Evolutionary conservation across 306 rosid species (phyloP).

Genomic region (Lotus japonicus): DNA sequence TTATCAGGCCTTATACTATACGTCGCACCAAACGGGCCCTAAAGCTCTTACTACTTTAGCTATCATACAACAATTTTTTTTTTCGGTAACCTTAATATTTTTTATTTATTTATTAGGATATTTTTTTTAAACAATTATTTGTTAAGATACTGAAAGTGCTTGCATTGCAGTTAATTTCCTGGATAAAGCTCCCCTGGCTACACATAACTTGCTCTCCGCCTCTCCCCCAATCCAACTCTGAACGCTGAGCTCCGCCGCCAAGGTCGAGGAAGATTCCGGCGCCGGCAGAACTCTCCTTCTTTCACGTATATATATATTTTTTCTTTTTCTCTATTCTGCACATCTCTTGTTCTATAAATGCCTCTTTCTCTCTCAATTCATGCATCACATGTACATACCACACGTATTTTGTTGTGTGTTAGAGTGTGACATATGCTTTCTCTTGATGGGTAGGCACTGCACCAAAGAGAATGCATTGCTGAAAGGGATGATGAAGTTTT

Average conservation of each 20-base stretch:
- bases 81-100: too few relatives aligned
- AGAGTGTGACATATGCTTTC: slow-evolving; percentile 4
- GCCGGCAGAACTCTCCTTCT: background rate
- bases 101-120: too few relatives aligned
- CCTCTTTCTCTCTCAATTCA: background rate
- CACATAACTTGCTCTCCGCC: too few relatives aligned
- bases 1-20: too few relatives aligned
- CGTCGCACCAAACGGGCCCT: too few relatives aligned
- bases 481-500: slow-evolving; percentile 57
- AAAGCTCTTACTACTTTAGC: too few relatives aligned
- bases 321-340: background rate
- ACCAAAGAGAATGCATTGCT: slow-evolving; percentile 34
- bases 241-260: slow-evolving; percentile 5
- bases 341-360: slow-evolving; percentile 23
- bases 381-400: too few relatives aligned
- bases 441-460: slow-evolving; percentile 33
- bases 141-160: too few relatives aligned
- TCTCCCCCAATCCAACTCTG: background rate
- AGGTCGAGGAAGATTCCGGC: slow-evolving; percentile 1
- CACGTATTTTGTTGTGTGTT: background rate
- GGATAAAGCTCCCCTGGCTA: background rate
- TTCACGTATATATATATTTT: slow-evolving; percentile 24
- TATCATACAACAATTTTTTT: too few relatives aligned
- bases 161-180: background rate
- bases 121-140: too few relatives aligned